Evolutionary conservation across 306 rosid species (phyloP).

Genomic region (Bauhinia variegata): DNA sequence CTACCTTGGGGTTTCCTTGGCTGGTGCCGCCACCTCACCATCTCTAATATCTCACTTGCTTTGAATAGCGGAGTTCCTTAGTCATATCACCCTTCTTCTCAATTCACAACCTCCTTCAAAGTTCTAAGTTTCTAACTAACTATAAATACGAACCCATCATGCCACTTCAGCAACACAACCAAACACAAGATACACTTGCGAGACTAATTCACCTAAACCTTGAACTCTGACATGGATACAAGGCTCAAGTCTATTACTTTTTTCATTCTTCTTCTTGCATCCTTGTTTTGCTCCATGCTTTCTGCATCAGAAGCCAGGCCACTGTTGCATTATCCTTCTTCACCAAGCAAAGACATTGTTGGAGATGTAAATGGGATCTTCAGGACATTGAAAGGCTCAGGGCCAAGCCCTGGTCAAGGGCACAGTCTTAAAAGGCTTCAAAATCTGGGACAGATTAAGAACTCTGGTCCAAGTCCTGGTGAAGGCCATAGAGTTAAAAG

Average conservation of each 20-base stretch:
- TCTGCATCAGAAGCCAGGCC: slow-evolving; percentile 47
- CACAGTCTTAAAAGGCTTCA: slow-evolving; percentile 28
- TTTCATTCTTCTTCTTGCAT: slow-evolving; percentile 36
- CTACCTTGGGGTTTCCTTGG: slow-evolving; percentile 36
- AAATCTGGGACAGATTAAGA: slow-evolving; percentile 23
- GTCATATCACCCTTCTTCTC: not conserved
- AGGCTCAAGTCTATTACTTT: slow-evolving; percentile 38
- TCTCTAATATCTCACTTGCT: slow-evolving; percentile 29
- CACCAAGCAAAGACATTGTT: too few relatives aligned
- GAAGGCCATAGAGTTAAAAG: slow-evolving; percentile 51
- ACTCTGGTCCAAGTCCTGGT: slow-evolving; percentile 56
- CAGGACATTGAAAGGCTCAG: too few relatives aligned
- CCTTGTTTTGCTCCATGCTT: slow-evolving; percentile 12
- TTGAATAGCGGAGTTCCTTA: slow-evolving; percentile 7
- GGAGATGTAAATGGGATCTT: too few relatives aligned
- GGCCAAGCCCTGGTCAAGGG: slow-evolving; percentile 29
- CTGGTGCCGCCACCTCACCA: slow-evolving; percentile 35
- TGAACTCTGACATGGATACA: slow-evolving; percentile 45
- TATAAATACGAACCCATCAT: slow-evolving; percentile 51
- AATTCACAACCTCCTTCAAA: not conserved
- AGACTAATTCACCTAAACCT: slow-evolving; percentile 13
- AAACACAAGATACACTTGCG: not conserved
- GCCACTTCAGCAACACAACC: slow-evolving; percentile 34
- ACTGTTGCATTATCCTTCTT: not conserved
- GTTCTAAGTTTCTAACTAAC: slow-evolving; percentile 22